These are phyloP conservation scores for Candida dendrica DNA, from an alignment of 805 yeast species.

Conservation along the genomic window DNA sequence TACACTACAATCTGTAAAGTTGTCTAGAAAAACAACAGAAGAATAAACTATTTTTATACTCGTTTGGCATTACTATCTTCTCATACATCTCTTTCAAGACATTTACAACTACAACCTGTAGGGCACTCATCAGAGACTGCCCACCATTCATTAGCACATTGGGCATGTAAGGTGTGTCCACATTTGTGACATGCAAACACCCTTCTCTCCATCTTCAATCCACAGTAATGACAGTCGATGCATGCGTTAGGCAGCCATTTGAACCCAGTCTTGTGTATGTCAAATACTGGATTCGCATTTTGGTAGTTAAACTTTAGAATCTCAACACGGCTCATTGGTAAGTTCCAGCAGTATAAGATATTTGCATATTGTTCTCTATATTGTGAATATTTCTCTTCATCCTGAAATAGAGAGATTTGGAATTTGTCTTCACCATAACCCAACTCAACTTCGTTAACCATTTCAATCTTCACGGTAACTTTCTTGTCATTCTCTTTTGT, in stretches of 20 bases:
- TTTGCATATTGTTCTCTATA: constrained; percentile 72
- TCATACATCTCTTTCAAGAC: constrained; percentile 28
- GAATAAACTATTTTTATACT: no score
- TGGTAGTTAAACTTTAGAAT: constrained; percentile 62
- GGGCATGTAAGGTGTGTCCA: constrained; percentile 71
- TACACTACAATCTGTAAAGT: no score
- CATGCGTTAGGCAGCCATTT: constrained; percentile 21
- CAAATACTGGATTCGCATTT: constrained; percentile 18
- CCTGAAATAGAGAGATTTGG: constrained; percentile 32
- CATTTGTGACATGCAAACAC: constrained; percentile 66
- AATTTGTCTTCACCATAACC: constrained; percentile 27
- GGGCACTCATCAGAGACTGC: constrained; percentile 52
- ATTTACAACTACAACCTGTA: constrained; percentile 79
- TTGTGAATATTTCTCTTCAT: constrained; percentile 18
- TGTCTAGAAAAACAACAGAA: neutral
- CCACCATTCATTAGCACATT: constrained; percentile 85
- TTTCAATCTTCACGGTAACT: constrained; percentile 34
- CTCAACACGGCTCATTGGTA: constrained; percentile 73
- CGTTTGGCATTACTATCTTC: neutral
- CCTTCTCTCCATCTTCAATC: constrained; percentile 48
- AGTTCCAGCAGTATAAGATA: constrained; percentile 74
- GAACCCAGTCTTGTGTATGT: constrained; percentile 27
- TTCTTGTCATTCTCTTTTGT: constrained; percentile 9
- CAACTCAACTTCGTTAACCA: constrained; percentile 32
- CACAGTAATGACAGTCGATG: constrained; percentile 59